Evolutionary conservation across 208 protist genomes (phyloP).

Genomic region (Wallacemonas sp.): DNA sequence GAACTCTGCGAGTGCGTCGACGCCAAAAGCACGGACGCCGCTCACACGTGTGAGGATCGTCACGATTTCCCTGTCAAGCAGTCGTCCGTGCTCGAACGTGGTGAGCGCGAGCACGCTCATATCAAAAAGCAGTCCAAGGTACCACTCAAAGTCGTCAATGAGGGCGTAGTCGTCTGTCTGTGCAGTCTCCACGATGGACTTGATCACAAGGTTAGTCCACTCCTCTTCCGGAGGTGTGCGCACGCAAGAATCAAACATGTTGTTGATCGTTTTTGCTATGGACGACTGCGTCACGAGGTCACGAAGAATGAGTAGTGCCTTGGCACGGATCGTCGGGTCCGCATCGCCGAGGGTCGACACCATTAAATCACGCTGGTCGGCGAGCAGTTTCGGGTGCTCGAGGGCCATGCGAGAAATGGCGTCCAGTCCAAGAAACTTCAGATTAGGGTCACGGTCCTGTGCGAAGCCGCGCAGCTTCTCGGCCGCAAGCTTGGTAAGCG

Average conservation of each 20-base stretch:
- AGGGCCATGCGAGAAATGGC: constrained; percentile 91
- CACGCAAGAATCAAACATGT: constrained; percentile 68
- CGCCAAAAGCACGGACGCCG: constrained; percentile 75
- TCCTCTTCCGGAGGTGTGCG: constrained; percentile 67
- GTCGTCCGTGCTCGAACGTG: constrained; percentile 65
- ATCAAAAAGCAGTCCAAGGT: constrained; percentile 92
- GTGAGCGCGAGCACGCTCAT: constrained; percentile 74
- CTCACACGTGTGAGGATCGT: constrained; percentile 94
- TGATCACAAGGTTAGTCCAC: constrained; percentile 94
- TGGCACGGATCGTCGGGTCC: constrained; percentile 95
- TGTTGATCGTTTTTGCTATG: constrained; percentile 76
- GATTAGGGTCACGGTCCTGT: constrained; percentile 97
- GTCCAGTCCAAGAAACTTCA: constrained; percentile 98
- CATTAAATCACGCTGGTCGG: constrained; percentile 90
- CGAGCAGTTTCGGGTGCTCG: constrained; percentile 91
- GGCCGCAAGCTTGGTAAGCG: constrained; percentile 90
- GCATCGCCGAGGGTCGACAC: constrained; percentile 93
- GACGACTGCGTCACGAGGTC: constrained; percentile 94
- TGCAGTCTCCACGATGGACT: constrained; percentile 77
- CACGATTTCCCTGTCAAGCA: constrained; percentile 92
- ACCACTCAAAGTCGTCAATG: constrained; percentile 98
- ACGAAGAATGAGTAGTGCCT: constrained; percentile 92
- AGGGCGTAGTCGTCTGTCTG: constrained; percentile 84
- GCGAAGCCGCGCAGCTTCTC: constrained; percentile 95
- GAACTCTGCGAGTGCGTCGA: constrained; percentile 58